Conservation (phyloP, 495 filamentous ascomycete species). For the Collariella sp. region DNA sequence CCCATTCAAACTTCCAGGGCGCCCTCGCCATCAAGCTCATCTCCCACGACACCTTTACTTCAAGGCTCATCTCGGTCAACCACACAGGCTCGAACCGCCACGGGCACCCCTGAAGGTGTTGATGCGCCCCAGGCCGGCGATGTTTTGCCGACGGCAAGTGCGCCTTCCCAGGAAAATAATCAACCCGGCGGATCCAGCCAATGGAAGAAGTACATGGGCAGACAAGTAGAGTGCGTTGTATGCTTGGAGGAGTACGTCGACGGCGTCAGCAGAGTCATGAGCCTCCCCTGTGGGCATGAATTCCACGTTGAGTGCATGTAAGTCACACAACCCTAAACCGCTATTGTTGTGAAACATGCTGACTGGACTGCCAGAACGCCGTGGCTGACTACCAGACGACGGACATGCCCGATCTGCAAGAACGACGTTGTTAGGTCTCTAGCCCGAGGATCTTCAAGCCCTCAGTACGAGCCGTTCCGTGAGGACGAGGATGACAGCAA, state of each 20-base stretch:
- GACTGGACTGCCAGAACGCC: conserved; percentile 60
- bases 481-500: conserved; percentile 42
- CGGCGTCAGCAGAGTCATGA: conserved; percentile 92
- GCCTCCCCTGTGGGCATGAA: conserved; percentile 94
- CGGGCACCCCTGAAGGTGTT: conserved; percentile 44
- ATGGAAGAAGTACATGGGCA: conserved; percentile 75
- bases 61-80: conserved; percentile 48
- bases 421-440: conserved; percentile 74
- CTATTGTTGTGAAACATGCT: conserved; percentile 10
- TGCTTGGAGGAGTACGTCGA: conserved; percentile 96
- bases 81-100: conserved; percentile 58
- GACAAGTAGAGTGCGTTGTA: conserved; percentile 92
- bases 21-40: conserved; percentile 50
- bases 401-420: conserved; percentile 97
- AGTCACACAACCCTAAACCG: conserved; percentile 35
- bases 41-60: conserved; percentile 69
- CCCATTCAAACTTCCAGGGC: conserved; percentile 50
- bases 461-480: conserved; percentile 40
- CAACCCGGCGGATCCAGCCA: conserved; percentile 42
- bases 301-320: conserved; percentile 99
- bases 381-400: conserved; percentile 90
- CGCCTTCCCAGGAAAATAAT: conserved; percentile 42
- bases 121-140: conserved; percentile 31
- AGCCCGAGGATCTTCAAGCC: conserved; percentile 38
- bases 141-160: conserved; percentile 25